These are phyloP conservation scores for Microcera coccophila DNA, from an alignment of 2,329 filamentous ascomycete species.

Conservation along the genomic window DNA sequence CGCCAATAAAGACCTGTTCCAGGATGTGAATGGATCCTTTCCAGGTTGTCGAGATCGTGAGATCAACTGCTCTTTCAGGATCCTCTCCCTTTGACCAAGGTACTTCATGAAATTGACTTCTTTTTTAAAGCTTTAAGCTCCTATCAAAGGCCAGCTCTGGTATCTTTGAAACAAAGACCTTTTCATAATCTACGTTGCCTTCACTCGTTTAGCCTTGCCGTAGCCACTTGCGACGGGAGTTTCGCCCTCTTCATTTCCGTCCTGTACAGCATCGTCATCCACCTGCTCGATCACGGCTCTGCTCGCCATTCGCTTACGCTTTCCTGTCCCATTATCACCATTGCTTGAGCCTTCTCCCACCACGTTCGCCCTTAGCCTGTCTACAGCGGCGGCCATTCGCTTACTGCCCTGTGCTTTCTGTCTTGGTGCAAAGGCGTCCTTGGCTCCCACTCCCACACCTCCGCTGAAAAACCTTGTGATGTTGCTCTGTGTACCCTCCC, in stretches of 20 bases:
- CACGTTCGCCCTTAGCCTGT: slow-evolving; percentile 51
- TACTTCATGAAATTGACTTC: too few relatives aligned
- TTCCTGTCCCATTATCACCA: slow-evolving; percentile 12
- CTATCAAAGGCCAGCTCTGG: too few relatives aligned
- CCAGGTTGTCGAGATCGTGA: too few relatives aligned
- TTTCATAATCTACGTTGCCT: slow-evolving; percentile 17
- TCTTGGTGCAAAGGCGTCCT: slow-evolving; percentile 66
- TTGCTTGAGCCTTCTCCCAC: slow-evolving; percentile 10
- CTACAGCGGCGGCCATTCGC: slow-evolving; percentile 72
- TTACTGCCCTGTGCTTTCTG: slow-evolving; percentile 62
- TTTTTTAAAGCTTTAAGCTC: too few relatives aligned
- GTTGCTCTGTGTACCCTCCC: slow-evolving; percentile 91
- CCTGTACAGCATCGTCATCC: slow-evolving; percentile 16
- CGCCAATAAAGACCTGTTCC: too few relatives aligned
- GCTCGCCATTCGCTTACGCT: slow-evolving; percentile 23
- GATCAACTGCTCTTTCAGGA: too few relatives aligned
- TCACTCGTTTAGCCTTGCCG: slow-evolving; percentile 18
- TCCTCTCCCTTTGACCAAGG: too few relatives aligned
- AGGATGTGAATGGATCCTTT: too few relatives aligned
- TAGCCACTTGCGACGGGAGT: slow-evolving; percentile 4
- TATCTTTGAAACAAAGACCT: too few relatives aligned
- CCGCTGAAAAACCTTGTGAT: slow-evolving; percentile 92
- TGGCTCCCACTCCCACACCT: slow-evolving; percentile 62
- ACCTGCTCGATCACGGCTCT: slow-evolving; percentile 13
- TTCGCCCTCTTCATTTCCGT: slow-evolving; percentile 11